Evolutionary conservation across 1,284 basidiomycete genomes (phyloP), one percentile per base, ranked within the genome.

Genomic region (Cutaneotrichosporon sp.): DNA sequence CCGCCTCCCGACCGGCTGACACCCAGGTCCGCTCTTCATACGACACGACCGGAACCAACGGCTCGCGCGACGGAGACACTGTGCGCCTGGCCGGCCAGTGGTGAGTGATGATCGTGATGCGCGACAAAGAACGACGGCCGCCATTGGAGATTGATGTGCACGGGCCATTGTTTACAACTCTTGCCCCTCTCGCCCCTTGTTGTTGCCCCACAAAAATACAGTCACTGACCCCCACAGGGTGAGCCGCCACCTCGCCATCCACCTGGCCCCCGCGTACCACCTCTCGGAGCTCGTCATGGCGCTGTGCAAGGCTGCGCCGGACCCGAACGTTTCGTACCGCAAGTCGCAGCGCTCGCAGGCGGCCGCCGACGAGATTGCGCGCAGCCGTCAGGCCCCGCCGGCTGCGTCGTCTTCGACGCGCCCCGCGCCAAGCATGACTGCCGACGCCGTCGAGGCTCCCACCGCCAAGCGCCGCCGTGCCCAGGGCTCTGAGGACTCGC

Each of bases 51-150:
- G 87, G 88, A 31, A 91, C 91, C 71, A 97, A 97, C 77, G 92
- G 92, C 20, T 87, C 85, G 24, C 67, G 87, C 13, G 86, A 80
- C 56, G 82, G 85, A 70, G 85, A 74, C 53, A 75, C 74, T 84
- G 71, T 89, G 56, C 68, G 92, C 67, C 87, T 97, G 55, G 93
- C 94, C 18, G 94, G 94, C 24, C 90, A 88, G 56, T 97, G 80
- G 79, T 77, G 58, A 46, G 75, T 70, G 20, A n/a, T 18, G 51
- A 52, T 53, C 18, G 11, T 20, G 33, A 24, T 22, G 31, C 22
- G 51, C 16, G 22, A 53, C 34, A 24, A 34, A 20, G 51, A 29
- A 22, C 16, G 11, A 18, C 4, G 4, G 16, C 22, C 25, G 38
- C 3, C 8, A 9, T n/a, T n/a, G 38, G 38, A 18, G 14, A 3